Base-by-base conservation (phyloP, 1,284 basidiomycete genomes). In the Boletus smithii region DNA sequence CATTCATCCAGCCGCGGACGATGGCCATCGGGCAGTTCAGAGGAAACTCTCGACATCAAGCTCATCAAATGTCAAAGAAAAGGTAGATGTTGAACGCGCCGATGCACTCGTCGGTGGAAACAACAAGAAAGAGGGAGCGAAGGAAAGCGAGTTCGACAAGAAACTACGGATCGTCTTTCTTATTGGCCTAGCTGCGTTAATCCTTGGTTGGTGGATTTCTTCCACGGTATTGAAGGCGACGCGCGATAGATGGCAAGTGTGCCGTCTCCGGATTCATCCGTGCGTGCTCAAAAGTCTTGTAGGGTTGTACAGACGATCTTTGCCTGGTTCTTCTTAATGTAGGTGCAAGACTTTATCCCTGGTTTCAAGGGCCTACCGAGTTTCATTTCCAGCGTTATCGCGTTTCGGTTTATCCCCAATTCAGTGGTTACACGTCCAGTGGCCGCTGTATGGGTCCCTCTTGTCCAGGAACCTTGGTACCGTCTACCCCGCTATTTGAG, bases 201-300 rank as follows among this genome's bases (percentile, higher is more conserved):
- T 90, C 53, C 69, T 89, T 38, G 86, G 77, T 36, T 90, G 88
- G 88, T 91, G 88, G 88, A 81, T 90, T 42, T 84, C 81, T 50
- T 67, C 87, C 5, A 88, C 78, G 1, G 62, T 88, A 18, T 69
- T 91, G 38, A 59, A 71, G 48, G 79, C 74, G 13, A 91, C 88
- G 5, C 77, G 88, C 34, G 81, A 79, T 67, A 74, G 85, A 69
- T 91, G 87, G 87, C 79, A 65, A 49, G 63, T 53, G 37, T 47
- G 39, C 31, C 10, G 29, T 47, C 50, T 31, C 42, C 16, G 14
- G 5, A 20, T 33, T 49, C 18, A 43, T 31, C 40, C 17, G 9
- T 30, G 24, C n/a, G 31, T 48, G 44, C 54, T 66, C 46, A 57
- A 36, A 54, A 39, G 14, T 37, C 16, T 29, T 43, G 8, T 23